Evolutionary conservation across 176 grass and related monocot genomes (phyloP).

Genomic region (Lolium perenne): DNA sequence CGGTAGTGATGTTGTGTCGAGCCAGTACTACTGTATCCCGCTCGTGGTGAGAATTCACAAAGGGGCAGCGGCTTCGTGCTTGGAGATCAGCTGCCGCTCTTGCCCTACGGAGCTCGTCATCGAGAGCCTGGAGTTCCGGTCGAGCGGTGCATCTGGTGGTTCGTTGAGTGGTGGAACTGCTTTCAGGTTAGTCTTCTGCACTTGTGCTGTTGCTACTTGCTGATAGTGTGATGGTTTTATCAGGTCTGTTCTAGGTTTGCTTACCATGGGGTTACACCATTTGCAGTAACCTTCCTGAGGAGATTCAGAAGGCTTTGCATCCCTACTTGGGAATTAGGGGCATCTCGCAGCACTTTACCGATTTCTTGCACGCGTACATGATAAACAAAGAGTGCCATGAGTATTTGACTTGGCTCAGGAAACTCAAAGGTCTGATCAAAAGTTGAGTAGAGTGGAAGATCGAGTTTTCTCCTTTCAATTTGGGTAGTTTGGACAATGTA

Average conservation of each 20-base stretch:
- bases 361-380: slow-evolving; percentile 54
- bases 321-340: slow-evolving; percentile 46
- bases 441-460: slow-evolving; percentile 4
- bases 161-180: slow-evolving; percentile 32
- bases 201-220: background rate
- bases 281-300: slow-evolving; percentile 46
- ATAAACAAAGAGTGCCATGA: slow-evolving; percentile 57
- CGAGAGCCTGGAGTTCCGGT: slow-evolving; percentile 37
- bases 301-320: slow-evolving; percentile 44
- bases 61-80: slow-evolving; percentile 14
- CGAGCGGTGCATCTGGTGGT: background rate
- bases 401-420: slow-evolving; percentile 56
- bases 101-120: slow-evolving; percentile 41
- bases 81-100: slow-evolving; percentile 49
- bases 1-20: background rate
- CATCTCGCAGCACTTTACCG: slow-evolving; percentile 39
- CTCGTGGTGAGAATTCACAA: slow-evolving; percentile 42
- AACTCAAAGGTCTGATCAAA: slow-evolving; percentile 44
- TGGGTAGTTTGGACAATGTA: background rate
- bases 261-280: slow-evolving; percentile 8
- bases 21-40: slow-evolving; percentile 37
- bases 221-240: background rate
- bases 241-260: background rate
- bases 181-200: slow-evolving; percentile 22
- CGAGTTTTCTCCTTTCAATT: background rate